phyloP scores from a whole-genome alignment of 1,139 yeast genomes.

The Debaryomyces udenii region DNA sequence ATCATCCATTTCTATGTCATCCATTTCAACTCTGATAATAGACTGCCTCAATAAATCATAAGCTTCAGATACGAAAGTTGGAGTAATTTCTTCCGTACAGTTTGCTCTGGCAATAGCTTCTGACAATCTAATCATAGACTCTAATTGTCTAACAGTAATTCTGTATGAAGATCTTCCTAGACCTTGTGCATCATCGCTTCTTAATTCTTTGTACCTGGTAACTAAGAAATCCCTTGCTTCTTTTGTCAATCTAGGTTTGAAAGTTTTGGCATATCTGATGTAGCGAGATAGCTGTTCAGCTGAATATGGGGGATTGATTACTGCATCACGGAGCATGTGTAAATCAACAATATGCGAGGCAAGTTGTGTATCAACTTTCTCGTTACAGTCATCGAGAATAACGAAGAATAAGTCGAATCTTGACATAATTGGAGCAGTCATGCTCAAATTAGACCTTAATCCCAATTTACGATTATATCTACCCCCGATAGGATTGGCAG shows the following conservation, averaged over 20 bases:
- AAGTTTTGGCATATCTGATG: slow-evolving; percentile 89
- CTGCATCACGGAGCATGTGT: slow-evolving; percentile 89
- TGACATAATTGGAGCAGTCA: slow-evolving; percentile 99
- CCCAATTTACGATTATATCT: slow-evolving; percentile 88
- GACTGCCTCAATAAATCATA: slow-evolving; percentile 88
- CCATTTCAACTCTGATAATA: slow-evolving; percentile 91
- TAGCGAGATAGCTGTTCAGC: slow-evolving; percentile 89
- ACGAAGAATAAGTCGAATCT: slow-evolving; percentile 96
- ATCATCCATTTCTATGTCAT: slow-evolving; percentile 84
- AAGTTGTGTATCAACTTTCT: slow-evolving; percentile 81
- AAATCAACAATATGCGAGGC: slow-evolving; percentile 92
- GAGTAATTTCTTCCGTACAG: slow-evolving; percentile 87
- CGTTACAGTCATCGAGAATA: slow-evolving; percentile 93
- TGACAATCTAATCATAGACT: slow-evolving; percentile 87
- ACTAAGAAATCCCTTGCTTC: slow-evolving; percentile 82
- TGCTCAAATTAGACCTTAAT: slow-evolving; percentile 81
- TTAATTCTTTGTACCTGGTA: slow-evolving; percentile 78
- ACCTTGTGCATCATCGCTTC: slow-evolving; percentile 93
- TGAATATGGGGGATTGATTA: slow-evolving; percentile 86
- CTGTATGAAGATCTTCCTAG: slow-evolving; percentile 85
- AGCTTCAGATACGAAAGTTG: slow-evolving; percentile 90
- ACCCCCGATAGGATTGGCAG: slow-evolving; percentile 97
- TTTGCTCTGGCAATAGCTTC: slow-evolving; percentile 98
- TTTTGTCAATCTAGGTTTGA: slow-evolving; percentile 84
- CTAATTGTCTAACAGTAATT: slow-evolving; percentile 96